Evolutionary conservation across 2,329 filamentous ascomycete genomes (phyloP).

Genomic region (Clathrospora elynae): DNA sequence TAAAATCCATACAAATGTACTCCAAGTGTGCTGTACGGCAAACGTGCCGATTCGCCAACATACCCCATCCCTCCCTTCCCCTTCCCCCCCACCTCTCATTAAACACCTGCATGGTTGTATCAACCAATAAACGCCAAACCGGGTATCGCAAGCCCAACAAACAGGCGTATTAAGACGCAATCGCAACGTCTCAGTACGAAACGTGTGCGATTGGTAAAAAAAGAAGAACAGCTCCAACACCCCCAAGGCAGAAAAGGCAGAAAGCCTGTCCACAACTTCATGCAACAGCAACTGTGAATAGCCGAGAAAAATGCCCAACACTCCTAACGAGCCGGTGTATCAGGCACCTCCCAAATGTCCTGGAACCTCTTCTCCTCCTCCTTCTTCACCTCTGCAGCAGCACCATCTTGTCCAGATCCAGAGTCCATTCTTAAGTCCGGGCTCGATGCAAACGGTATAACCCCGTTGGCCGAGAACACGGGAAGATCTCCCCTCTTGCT

Average conservation of each 20-base stretch:
- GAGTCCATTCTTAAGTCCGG: constrained; percentile 21
- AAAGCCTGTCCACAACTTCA: background rate
- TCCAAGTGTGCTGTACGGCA: too few species aligned
- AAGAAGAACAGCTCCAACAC: background rate
- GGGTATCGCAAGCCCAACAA: too few species aligned
- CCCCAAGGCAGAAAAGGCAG: background rate
- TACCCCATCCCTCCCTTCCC: too few species aligned
- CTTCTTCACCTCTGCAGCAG: constrained; percentile 5
- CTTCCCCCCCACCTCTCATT: too few species aligned
- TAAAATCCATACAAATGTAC: too few species aligned
- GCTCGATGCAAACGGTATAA: constrained; percentile 46
- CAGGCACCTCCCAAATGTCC: constrained; percentile 55
- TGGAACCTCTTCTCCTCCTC: constrained; percentile 17
- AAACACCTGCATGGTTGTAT: too few species aligned
- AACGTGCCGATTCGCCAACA: too few species aligned
- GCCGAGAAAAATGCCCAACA: background rate
- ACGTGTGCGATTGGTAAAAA: background rate
- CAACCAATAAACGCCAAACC: constrained; percentile 8
- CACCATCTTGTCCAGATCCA: constrained; percentile 4
- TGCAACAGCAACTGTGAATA: background rate
- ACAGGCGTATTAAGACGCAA: constrained; percentile 4
- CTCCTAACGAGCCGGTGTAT: constrained; percentile 46
- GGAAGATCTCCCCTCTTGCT: constrained; percentile 54
- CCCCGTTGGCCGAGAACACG: constrained; percentile 53
- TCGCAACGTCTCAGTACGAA: background rate